Base-by-base conservation (phyloP, 2,329 filamentous ascomycete species). In the Plectosphaerella sp. region DNA sequence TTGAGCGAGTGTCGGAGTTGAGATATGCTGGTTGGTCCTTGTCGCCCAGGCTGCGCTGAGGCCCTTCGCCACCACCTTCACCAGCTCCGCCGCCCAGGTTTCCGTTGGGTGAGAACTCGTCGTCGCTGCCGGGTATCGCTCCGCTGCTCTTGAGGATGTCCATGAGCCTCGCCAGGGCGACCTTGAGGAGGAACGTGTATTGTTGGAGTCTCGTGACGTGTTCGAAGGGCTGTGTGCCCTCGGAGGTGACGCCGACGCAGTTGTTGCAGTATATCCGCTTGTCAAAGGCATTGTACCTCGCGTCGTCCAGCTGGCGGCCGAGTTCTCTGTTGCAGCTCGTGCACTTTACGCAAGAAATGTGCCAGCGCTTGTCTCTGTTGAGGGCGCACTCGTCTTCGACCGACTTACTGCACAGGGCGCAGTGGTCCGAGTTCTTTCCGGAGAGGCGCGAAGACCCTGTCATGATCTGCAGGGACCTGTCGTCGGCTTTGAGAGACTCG, bases 311-410 rank as follows among this genome's bases (percentile, higher is more conserved):
- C 51, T 81, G 78, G 49, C 82, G 77, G 12, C 85, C 86, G 43
- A 97, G 72, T 53, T 96, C 89, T 49, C 72, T 74, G 24, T 67
- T 69, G 58, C 81, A 84, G 51, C 81, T 82, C 45, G 82, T 77
- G 67, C 94, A 99, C 51, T 81, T 86, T 55, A 96, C 79, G 69
- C 95, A 97, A 45, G 80, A 80, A 45, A 90, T 73, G 67, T 99
- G 94, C 84, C 93, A 96, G 59, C 92, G 84, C 65, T 82, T 81
- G 54, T 93, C 84, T 43, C 84, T 86, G 56, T 80, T 78, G 61
- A 86, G 84, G 55, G 89, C 83, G 67, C 94, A 99, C 67, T 95
- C 93, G 66, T 97, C 93, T 65, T 99, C 94, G 51, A 99, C 93
- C 10, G 94, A 89, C 59, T 91, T 87, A 55, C 85, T 82, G 70